Percentiles rank a stretch among this genome's conserved stretches.
These are phyloP conservation scores for Centella asiatica DNA, from an alignment of 129 eudicot genomes.

Conservation along the genomic window DNA sequence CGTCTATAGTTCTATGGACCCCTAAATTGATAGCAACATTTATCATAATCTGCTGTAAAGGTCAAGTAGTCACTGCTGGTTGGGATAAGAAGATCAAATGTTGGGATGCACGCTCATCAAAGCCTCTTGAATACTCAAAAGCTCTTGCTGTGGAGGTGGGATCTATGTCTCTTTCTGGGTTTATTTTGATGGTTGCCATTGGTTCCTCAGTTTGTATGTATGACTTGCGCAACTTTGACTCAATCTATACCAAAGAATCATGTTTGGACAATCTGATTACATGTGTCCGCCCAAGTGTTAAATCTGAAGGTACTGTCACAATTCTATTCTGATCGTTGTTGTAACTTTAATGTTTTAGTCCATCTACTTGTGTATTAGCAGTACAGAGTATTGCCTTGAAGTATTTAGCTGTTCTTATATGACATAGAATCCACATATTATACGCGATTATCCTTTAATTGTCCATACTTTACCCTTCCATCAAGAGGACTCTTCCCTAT, in stretches of 20 bases:
- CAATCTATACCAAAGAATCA: conserved; percentile 34
- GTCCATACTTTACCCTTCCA: not conserved
- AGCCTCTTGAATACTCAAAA: conserved; percentile 29
- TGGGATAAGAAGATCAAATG: conserved; percentile 63
- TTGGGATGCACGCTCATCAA: conserved; percentile 73
- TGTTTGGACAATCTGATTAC: conserved; percentile 41
- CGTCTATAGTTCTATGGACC: not conserved
- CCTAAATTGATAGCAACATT: conserved; percentile 1
- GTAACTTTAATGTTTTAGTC: not conserved
- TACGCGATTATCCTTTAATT: not conserved
- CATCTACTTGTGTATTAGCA: not conserved
- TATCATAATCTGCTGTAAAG: conserved; percentile 26
- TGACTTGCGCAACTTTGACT: conserved; percentile 61
- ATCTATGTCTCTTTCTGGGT: conserved; percentile 61
- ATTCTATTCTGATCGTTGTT: not conserved
- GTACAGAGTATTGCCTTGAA: not conserved
- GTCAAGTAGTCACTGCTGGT: conserved; percentile 63
- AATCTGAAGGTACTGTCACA: conserved; percentile 34
- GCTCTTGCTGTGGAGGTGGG: conserved; percentile 39
- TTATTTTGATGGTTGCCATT: conserved; percentile 54
- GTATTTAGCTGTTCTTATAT: not conserved
- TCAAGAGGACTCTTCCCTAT: not conserved
- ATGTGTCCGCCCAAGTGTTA: conserved; percentile 65
- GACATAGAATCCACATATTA: not conserved
- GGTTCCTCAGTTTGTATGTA: conserved; percentile 49